Percentiles rank a stretch among this genome's conserved stretches.
Conservation (phyloP, 2,329 filamentous ascomycete species). For the Periconia macrospinosa region DNA sequence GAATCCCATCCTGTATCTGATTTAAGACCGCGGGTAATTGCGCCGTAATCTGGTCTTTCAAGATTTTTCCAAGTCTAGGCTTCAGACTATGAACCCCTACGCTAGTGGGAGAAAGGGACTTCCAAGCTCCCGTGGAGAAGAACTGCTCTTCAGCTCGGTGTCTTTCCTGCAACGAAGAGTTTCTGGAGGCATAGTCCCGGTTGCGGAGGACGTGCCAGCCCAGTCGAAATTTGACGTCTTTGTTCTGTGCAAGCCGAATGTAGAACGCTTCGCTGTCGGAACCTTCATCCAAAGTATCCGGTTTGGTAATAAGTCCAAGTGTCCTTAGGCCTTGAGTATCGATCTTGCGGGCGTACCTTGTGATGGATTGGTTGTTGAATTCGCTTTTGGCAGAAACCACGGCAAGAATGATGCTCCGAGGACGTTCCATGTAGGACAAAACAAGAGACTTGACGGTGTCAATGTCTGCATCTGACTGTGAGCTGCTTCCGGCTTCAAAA, state of each 20-base stretch:
- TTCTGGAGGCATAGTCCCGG: conserved; percentile 35
- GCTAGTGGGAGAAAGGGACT: conserved; percentile 39
- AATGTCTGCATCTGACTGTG: conserved; percentile 37
- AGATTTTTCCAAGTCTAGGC: conserved; percentile 21
- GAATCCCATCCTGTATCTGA: conserved; percentile 19
- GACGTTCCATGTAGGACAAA: conserved; percentile 58
- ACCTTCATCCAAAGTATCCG: conserved; percentile 47
- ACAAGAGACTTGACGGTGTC: conserved; percentile 41
- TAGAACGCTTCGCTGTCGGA: conserved; percentile 47
- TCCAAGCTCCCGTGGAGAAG: conserved; percentile 34
- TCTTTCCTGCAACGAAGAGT: conserved; percentile 36
- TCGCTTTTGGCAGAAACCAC: conserved; percentile 48
- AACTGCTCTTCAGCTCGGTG: conserved; percentile 40
- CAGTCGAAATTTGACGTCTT: conserved; percentile 44
- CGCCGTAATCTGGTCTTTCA: conserved; percentile 21
- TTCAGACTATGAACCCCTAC: conserved; percentile 20
- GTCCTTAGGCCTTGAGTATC: conserved; percentile 53
- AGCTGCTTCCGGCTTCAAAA: conserved; percentile 34
- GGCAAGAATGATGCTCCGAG: conserved; percentile 62
- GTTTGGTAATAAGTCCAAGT: conserved; percentile 61
- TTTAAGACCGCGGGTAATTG: conserved; percentile 31
- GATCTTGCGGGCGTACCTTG: conserved; percentile 51
- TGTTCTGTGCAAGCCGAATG: conserved; percentile 40
- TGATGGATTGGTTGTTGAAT: conserved; percentile 60
- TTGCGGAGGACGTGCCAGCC: conserved; percentile 60